These are phyloP conservation scores for Saxophila tyrrhenica DNA, from an alignment of 495 filamentous ascomycete genomes.

Conservation along the genomic window DNA sequence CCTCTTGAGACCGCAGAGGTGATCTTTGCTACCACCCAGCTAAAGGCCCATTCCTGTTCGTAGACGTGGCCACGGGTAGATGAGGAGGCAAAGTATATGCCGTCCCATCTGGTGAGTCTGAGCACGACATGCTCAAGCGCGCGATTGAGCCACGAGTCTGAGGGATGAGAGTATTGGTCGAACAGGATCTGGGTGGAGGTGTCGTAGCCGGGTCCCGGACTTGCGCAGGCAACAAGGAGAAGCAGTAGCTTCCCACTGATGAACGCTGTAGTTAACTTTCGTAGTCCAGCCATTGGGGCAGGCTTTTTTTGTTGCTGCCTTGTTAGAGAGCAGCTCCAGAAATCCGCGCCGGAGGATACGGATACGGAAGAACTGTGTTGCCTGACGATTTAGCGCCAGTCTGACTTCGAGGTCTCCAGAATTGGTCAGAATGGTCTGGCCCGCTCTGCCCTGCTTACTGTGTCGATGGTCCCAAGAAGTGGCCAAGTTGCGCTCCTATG, in stretches of 20 bases:
- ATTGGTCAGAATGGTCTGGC: too few relatives aligned
- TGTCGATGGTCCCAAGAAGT: too few relatives aligned
- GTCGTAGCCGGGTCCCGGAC: slow-evolving; percentile 74
- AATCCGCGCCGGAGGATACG: too few relatives aligned
- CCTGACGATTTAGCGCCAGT: neutral
- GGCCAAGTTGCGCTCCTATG: too few relatives aligned
- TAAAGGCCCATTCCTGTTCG: slow-evolving; percentile 97
- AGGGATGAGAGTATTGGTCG: neutral
- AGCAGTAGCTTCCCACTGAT: slow-evolving; percentile 61
- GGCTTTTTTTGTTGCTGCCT: neutral
- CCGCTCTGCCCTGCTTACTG: neutral
- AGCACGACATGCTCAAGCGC: slow-evolving; percentile 23
- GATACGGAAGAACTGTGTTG: too few relatives aligned
- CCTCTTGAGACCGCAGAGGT: slow-evolving; percentile 38
- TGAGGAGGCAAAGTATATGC: slow-evolving; percentile 67
- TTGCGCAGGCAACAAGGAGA: slow-evolving; percentile 47
- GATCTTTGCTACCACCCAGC: slow-evolving; percentile 49
- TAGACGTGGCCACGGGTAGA: slow-evolving; percentile 64
- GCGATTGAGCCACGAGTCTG: neutral
- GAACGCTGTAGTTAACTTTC: slow-evolving; percentile 3
- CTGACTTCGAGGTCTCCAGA: neutral
- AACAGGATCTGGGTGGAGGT: slow-evolving; percentile 64
- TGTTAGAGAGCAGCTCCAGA: neutral
- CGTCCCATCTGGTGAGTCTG: slow-evolving; percentile 78
- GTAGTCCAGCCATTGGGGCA: neutral